A percentile compares a stretch with the other conserved stretches of the same genome.
Conservation (phyloP, 352 stramenopile species). For the Hyaloperonospora brassicae region DNA sequence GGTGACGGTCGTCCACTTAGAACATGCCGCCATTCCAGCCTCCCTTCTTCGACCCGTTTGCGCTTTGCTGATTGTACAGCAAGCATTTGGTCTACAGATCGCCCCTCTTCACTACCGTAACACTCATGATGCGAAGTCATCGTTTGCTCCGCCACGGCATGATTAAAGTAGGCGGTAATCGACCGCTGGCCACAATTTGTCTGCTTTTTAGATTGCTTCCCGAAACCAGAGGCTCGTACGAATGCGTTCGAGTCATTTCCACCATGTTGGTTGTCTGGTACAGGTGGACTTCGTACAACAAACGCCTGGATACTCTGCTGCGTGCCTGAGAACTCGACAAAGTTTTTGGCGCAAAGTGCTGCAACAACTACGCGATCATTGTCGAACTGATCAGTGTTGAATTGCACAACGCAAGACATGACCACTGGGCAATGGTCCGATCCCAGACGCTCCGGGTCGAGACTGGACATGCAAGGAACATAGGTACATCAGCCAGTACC, state of each 20-base stretch:
- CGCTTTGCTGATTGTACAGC: constrained; percentile 26
- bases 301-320: constrained; percentile 64
- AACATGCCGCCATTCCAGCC: constrained; percentile 49
- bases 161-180: constrained; percentile 49
- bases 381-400: constrained; percentile 15
- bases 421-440: constrained; percentile 80
- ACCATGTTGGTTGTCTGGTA: constrained; percentile 3
- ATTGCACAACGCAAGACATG: constrained; percentile 33
- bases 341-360: constrained; percentile 61
- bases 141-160: constrained; percentile 17
- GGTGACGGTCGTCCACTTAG: constrained; percentile 50
- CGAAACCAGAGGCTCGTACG: not conserved
- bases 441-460: constrained; percentile 47
- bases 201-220: constrained; percentile 8
- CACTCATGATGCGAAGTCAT: not conserved
- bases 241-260: not conserved
- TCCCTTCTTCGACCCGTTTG: constrained; percentile 28
- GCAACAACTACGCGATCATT: constrained; percentile 24
- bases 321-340: constrained; percentile 63
- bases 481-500: not conserved
- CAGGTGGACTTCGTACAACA: constrained; percentile 11
- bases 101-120: not conserved
- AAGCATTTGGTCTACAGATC: constrained; percentile 10
- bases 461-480: constrained; percentile 17
- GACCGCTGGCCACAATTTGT: constrained; percentile 28